These are phyloP conservation scores for Quercus lobata DNA, from an alignment of 331 rosid species.

Conservation along the genomic window DNA sequence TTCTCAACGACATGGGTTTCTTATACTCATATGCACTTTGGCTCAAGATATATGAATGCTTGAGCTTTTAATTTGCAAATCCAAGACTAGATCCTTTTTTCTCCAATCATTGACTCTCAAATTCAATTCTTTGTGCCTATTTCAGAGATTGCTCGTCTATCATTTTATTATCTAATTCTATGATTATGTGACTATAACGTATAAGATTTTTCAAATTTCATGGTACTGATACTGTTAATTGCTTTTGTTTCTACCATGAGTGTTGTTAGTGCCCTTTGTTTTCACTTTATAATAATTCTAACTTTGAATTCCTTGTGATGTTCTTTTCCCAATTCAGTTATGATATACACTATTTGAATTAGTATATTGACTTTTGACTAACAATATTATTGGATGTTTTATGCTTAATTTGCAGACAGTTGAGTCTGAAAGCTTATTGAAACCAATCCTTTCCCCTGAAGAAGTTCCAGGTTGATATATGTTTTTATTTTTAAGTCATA, in stretches of 20 bases:
- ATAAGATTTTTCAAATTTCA: too few species aligned
- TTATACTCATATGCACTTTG: too few species aligned
- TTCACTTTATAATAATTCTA: not conserved
- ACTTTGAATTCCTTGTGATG: not conserved
- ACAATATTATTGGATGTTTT: not conserved
- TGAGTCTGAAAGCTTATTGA: constrained; percentile 78
- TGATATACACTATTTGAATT: not conserved
- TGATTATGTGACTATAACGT: too few species aligned
- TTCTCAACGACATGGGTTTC: not conserved
- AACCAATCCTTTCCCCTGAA: constrained; percentile 69
- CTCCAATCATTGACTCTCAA: not conserved
- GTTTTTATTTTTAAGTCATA: not conserved
- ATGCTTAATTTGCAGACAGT: constrained; percentile 55
- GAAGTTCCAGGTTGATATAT: constrained; percentile 64
- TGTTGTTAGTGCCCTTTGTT: too few species aligned
- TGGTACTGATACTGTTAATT: too few species aligned
- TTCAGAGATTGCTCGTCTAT: not conserved
- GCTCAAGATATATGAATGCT: too few species aligned
- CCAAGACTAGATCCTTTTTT: not conserved
- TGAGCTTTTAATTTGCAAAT: not conserved
- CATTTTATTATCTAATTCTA: not conserved
- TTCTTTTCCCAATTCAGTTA: not conserved
- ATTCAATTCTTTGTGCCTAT: not conserved
- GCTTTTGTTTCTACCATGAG: too few species aligned
- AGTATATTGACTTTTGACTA: constrained; percentile 2